Conservation (phyloP, 1,284 basidiomycete species). For the Pisolithus thermaeus region DNA sequence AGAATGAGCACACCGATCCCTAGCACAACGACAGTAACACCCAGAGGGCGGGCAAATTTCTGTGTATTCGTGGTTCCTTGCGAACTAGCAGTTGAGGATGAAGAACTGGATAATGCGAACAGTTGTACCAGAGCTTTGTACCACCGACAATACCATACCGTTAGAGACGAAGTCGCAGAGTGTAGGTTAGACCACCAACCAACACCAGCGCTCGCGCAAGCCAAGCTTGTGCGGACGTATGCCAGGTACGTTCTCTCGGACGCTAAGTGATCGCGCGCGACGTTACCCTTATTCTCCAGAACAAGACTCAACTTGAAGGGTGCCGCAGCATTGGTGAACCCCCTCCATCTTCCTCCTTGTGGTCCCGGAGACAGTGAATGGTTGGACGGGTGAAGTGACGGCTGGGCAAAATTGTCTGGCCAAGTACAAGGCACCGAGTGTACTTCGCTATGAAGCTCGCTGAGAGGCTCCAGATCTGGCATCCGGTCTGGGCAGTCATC, state of each 20-base stretch:
- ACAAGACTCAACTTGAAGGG: conserved; percentile 17
- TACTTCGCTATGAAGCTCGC: conserved; percentile 7
- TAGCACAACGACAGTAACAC: conserved; percentile 19
- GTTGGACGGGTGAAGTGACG: neutral
- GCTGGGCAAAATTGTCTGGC: neutral
- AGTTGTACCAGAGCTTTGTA: conserved; percentile 22
- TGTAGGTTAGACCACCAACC: conserved; percentile 23
- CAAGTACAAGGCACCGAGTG: conserved; percentile 5
- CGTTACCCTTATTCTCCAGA: conserved; percentile 29
- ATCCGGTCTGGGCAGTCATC: conserved; percentile 9
- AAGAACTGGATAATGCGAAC: conserved; percentile 12
- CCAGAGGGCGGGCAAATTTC: conserved; percentile 21
- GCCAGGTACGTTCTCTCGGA: conserved; percentile 38
- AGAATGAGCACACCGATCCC: conserved; percentile 19
- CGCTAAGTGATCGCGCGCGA: conserved; percentile 37
- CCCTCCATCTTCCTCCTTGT: neutral
- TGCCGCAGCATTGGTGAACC: conserved; percentile 1
- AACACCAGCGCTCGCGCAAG: conserved; percentile 34
- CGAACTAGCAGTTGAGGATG: neutral
- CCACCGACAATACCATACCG: neutral
- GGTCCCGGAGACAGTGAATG: neutral
- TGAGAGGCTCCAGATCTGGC: conserved; percentile 21
- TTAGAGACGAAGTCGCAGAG: neutral
- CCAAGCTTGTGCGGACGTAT: conserved; percentile 36
- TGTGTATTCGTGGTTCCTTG: conserved; percentile 2